Conservation (phyloP, 768 basidiomycete genomes). For the Mycena venus region DNA sequence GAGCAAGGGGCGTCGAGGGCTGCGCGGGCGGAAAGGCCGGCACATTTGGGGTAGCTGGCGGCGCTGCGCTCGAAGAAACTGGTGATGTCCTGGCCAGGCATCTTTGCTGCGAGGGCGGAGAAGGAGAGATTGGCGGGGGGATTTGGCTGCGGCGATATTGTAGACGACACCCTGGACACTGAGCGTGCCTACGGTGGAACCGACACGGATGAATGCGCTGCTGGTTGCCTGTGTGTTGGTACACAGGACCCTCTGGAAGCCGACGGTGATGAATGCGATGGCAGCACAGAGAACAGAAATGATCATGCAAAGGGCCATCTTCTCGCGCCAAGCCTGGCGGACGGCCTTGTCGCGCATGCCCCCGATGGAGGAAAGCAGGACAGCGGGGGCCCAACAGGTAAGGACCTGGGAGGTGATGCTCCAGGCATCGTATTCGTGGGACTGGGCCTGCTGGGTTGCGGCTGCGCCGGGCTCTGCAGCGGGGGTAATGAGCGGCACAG, state of each 20-base stretch:
- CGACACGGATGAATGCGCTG: constrained; percentile 66
- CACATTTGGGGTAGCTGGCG: constrained; percentile 76
- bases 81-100: constrained; percentile 92
- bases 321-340: constrained; percentile 97
- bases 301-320: constrained; percentile 93
- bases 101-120: constrained; percentile 60
- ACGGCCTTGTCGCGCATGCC: constrained; percentile 84
- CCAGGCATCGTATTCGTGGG: constrained; percentile 76
- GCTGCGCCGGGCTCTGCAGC: constrained; percentile 56
- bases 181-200: constrained; percentile 71
- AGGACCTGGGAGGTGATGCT: constrained; percentile 80
- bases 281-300: constrained; percentile 81
- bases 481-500: constrained; percentile 94
- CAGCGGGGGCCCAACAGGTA: constrained; percentile 93
- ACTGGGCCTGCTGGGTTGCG: constrained; percentile 54
- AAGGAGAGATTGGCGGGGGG: constrained; percentile 72
- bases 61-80: constrained; percentile 81
- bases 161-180: constrained; percentile 83
- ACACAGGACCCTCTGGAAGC: constrained; percentile 93
- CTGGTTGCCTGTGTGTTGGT: constrained; percentile 66
- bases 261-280: constrained; percentile 95
- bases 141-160: constrained; percentile 73
- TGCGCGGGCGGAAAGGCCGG: constrained; percentile 69
- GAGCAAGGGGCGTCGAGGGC: constrained; percentile 85
- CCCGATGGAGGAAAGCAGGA: constrained; percentile 79